These are phyloP conservation scores for Hanseniaspora vineae DNA, from an alignment of 805 yeast genomes.

Conservation along the genomic window DNA sequence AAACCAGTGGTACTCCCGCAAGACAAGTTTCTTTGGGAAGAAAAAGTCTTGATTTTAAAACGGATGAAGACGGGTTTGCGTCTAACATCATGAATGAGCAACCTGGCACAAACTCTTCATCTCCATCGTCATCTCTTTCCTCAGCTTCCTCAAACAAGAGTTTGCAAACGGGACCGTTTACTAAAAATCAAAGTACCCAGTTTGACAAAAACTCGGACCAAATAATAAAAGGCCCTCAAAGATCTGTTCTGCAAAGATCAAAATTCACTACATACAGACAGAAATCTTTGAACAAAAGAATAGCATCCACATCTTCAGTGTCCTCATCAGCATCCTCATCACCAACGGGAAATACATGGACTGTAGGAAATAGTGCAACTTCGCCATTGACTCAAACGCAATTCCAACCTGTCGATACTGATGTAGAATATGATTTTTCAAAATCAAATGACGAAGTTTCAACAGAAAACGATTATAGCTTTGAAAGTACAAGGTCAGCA, in stretches of 20 bases:
- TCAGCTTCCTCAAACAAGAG: not conserved
- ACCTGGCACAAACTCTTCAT: not conserved
- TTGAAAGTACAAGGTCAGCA: not conserved
- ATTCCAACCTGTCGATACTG: not conserved
- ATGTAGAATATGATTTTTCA: not conserved
- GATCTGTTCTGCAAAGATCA: conserved; percentile 30
- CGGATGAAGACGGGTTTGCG: conserved; percentile 14
- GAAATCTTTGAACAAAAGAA: conserved; percentile 17
- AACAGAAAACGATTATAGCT: not conserved
- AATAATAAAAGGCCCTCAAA: conserved; percentile 19
- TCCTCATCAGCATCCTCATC: too few relatives aligned
- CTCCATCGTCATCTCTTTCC: not conserved
- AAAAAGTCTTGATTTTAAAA: too few relatives aligned
- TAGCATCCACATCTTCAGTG: not conserved
- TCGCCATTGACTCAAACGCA: not conserved
- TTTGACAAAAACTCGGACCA: not conserved
- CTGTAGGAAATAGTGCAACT: not conserved
- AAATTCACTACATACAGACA: conserved; percentile 39
- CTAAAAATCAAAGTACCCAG: not conserved
- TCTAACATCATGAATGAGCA: conserved; percentile 12
- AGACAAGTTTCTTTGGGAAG: conserved; percentile 1
- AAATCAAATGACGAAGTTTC: too few relatives aligned
- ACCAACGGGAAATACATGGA: too few relatives aligned
- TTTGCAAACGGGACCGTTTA: not conserved
- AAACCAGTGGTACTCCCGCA: not conserved